phyloP scores from a whole-genome alignment of 129 eudicot species.

The Chrysanthemum makinoi region DNA sequence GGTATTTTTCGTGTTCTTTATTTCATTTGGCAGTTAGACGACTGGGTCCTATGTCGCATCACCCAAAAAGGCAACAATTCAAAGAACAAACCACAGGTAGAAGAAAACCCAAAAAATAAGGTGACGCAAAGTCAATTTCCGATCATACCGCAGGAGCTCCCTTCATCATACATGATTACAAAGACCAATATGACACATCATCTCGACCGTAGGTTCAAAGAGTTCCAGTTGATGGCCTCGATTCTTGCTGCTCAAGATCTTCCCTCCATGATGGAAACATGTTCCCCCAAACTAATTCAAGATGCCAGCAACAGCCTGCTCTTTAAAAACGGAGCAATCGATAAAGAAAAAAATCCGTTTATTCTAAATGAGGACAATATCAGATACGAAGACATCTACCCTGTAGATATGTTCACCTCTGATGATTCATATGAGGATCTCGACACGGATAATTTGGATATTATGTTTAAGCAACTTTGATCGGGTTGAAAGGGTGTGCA shows the following conservation, averaged over 20 bases:
- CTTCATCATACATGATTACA: conserved; percentile 39
- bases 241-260: conserved; percentile 45
- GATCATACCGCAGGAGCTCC: conserved; percentile 40
- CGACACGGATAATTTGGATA: conserved; percentile 14
- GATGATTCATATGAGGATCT: conserved; percentile 9
- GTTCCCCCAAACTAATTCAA: conserved; percentile 33
- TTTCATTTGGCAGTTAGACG: conserved; percentile 52
- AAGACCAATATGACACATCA: conserved; percentile 25
- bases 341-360: conserved; percentile 1
- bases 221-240: conserved; percentile 37
- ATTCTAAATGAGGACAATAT: neutral
- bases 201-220: conserved; percentile 27
- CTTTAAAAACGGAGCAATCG: neutral
- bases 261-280: conserved; percentile 30
- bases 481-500: conserved; percentile 12
- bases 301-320: conserved; percentile 16
- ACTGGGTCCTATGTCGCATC: conserved; percentile 72
- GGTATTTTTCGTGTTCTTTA: neutral
- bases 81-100: conserved; percentile 45
- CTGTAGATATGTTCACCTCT: neutral
- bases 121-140: conserved; percentile 15
- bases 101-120: conserved; percentile 32
- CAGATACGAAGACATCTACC: neutral
- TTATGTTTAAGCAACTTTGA: conserved; percentile 19
- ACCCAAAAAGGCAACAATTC: conserved; percentile 77